These are phyloP conservation scores for Sicyos edulis DNA, from an alignment of 306 rosid species.

Conservation along the genomic window DNA sequence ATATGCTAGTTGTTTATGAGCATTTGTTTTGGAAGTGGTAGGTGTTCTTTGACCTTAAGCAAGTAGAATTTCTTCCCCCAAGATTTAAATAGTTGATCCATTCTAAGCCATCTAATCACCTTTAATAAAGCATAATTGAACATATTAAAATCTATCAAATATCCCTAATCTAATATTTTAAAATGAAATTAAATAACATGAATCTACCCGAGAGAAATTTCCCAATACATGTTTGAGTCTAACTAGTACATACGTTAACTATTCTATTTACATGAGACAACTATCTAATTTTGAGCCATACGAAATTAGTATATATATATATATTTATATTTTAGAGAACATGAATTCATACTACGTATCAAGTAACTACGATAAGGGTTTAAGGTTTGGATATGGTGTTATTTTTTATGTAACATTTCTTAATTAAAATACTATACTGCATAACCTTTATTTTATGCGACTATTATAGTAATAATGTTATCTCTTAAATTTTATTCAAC, in stretches of 20 bases:
- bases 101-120: slow-evolving; percentile 8
- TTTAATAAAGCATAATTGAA: slow-evolving; percentile 17
- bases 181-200: neutral
- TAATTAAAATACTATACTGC: neutral
- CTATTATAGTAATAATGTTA: too few relatives aligned
- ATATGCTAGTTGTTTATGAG: neutral
- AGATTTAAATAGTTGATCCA: slow-evolving; percentile 15
- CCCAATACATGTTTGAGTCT: too few relatives aligned
- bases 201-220: neutral
- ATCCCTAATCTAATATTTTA: neutral
- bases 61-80: slow-evolving; percentile 6
- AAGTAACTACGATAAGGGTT: neutral
- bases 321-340: too few relatives aligned
- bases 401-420: neutral
- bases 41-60: slow-evolving; percentile 21
- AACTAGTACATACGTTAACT: too few relatives aligned
- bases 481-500: too few relatives aligned
- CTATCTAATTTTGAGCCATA: too few relatives aligned
- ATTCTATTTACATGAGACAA: too few relatives aligned
- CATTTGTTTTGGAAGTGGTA: neutral
- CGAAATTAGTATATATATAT: too few relatives aligned
- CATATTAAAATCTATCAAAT: neutral
- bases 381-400: neutral
- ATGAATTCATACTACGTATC: too few relatives aligned
- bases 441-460: neutral